phyloP scores from a whole-genome alignment of 2,329 filamentous ascomycete species.

The Penicillium sp. region DNA sequence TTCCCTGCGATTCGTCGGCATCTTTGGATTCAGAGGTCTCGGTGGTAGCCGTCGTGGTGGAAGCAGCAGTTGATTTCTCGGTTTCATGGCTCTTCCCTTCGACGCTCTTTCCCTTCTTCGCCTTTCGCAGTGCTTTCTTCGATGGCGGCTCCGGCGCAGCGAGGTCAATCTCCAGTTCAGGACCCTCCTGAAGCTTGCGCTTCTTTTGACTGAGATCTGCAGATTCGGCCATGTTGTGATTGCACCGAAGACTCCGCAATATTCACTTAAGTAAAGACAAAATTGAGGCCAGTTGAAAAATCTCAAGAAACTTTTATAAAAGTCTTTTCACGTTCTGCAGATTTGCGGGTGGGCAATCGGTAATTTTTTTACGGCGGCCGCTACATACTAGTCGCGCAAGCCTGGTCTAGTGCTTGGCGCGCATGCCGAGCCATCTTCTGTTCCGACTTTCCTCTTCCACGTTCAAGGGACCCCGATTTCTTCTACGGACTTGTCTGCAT shows the following conservation, averaged over 20 bases:
- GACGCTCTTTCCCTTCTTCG: constrained; percentile 60
- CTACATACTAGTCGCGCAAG: constrained; percentile 20
- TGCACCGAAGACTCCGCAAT: background rate
- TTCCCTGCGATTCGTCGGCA: constrained; percentile 23
- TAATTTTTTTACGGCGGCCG: constrained; percentile 27
- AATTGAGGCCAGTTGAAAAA: background rate
- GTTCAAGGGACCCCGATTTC: background rate
- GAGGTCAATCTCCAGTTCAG: constrained; percentile 83
- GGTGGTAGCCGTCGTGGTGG: constrained; percentile 26
- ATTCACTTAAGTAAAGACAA: background rate
- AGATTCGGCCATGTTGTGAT: constrained; percentile 24
- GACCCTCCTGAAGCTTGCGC: constrained; percentile 56
- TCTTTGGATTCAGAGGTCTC: constrained; percentile 33
- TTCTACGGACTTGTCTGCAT: background rate
- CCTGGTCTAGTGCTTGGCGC: constrained; percentile 18
- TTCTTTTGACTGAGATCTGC: constrained; percentile 49
- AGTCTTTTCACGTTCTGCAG: background rate
- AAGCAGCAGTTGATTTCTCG: constrained; percentile 10
- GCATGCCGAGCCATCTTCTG: constrained; percentile 11
- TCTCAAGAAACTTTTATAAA: background rate
- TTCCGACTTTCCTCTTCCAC: constrained; percentile 5
- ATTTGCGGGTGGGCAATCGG: constrained; percentile 6
- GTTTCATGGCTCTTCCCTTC: constrained; percentile 11
- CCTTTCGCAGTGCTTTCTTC: constrained; percentile 81
- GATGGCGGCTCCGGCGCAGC: constrained; percentile 86